Evolutionary conservation across 2,329 filamentous ascomycete species (phyloP), one percentile per base, ranked within the genome.

Genomic region (Neonectria neomacrospora): DNA sequence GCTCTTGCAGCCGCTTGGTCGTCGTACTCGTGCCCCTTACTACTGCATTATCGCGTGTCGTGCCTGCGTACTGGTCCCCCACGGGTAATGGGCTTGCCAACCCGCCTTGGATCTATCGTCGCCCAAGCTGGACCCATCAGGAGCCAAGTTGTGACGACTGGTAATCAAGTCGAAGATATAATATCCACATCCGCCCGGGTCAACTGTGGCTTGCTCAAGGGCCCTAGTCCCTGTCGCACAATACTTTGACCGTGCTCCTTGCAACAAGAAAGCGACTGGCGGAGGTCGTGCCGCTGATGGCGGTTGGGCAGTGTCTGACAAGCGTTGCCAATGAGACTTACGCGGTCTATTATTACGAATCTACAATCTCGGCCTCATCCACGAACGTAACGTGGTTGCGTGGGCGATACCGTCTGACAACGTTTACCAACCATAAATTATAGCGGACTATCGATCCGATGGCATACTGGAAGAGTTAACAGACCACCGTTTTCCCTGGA

Each of bases 61-160:
- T 18, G 23, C 23, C 11, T 8, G 45, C 22, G 44, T 30, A 20
- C 42, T 53, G 48, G 48, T 59, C 52, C 50, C 48, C 28, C 26
- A 41, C 39, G 30, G 30, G 54, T 22, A 39, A 54, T 59, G 48
- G 39, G 39, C 50, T 47, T 20, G 16, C 22, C 30, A 41, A 26
- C 34, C 18, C 23, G 52, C 32, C 39, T 44, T 32, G 12, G 11
- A 55, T 39, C 44, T 50, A 32, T 55, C 51, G 37, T 61, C 22
- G 56, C 56, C 56, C 20, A 47, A 47, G 41, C 59, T 23, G 54
- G 48, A 26, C 51, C 47, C 26, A 58, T 53, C 23, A 37, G 53
- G 45, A 32, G 39, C 48, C 55, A 30, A 39, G 18, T 41, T 56
- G 8, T 45, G 32, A 45, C 22, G 48, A 30, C 47, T 58, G 50